Conservation (phyloP, 2,329 filamentous ascomycete genomes). For the Pseudocercospora ulei region DNA sequence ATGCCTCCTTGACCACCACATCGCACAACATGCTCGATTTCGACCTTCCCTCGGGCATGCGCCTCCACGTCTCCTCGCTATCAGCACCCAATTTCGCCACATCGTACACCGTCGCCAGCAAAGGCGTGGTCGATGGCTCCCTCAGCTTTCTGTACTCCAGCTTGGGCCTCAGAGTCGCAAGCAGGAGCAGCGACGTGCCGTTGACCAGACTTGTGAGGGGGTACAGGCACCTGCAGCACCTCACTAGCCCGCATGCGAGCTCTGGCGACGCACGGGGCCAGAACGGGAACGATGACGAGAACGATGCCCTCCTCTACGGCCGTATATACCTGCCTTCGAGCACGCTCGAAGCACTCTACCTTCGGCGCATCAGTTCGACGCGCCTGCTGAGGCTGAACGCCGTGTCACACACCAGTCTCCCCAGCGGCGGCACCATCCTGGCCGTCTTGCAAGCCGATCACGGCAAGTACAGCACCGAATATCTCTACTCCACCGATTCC, state of each 20-base stretch:
- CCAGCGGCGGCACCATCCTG: slow-evolving; percentile 66
- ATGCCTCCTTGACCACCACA: slow-evolving; percentile 74
- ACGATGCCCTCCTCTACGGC: slow-evolving; percentile 61
- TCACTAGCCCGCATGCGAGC: slow-evolving; percentile 42
- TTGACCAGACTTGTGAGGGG: slow-evolving; percentile 69
- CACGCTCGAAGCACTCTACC: slow-evolving; percentile 73
- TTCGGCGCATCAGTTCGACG: slow-evolving; percentile 66
- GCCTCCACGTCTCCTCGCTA: slow-evolving; percentile 80
- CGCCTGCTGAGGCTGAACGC: slow-evolving; percentile 71
- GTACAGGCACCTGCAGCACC: slow-evolving; percentile 66
- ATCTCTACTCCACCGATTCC: slow-evolving; percentile 84
- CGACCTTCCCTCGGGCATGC: slow-evolving; percentile 69
- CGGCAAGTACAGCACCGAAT: slow-evolving; percentile 80
- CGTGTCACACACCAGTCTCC: slow-evolving; percentile 61
- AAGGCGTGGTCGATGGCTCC: slow-evolving; percentile 91
- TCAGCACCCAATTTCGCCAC: slow-evolving; percentile 89
- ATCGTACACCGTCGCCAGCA: slow-evolving; percentile 79
- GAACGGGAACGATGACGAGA: too few relatives aligned
- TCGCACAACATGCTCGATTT: slow-evolving; percentile 82
- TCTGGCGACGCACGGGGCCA: slow-evolving; percentile 46
- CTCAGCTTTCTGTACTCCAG: slow-evolving; percentile 94
- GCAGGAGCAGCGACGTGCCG: slow-evolving; percentile 63
- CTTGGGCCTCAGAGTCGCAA: slow-evolving; percentile 58
- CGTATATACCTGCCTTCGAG: slow-evolving; percentile 74
- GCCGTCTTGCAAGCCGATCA: slow-evolving; percentile 70